Conservation (phyloP, 768 basidiomycete species). For the Rhodosporidiobolus sp. region DNA sequence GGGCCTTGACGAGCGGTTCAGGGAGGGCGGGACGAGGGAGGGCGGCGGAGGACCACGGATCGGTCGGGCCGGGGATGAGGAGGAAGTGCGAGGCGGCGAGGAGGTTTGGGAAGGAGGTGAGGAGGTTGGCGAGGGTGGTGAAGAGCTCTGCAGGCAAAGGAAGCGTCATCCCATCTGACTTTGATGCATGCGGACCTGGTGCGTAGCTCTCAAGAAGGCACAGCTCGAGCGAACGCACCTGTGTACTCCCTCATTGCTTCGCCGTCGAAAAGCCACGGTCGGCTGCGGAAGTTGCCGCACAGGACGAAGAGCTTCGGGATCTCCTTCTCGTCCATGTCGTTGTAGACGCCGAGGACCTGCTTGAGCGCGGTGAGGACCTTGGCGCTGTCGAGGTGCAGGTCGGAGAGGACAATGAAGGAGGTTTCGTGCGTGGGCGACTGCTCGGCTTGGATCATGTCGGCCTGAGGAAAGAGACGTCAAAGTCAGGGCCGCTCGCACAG, state of each 20-base stretch:
- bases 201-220: no score
- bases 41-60: slow-evolving; percentile 67
- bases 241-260: slow-evolving; percentile 79
- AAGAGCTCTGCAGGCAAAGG: slow-evolving; percentile 65
- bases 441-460: slow-evolving; percentile 27
- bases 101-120: slow-evolving; percentile 74
- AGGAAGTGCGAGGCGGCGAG: slow-evolving; percentile 80
- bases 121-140: slow-evolving; percentile 76
- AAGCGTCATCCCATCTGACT: no score
- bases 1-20: slow-evolving; percentile 65
- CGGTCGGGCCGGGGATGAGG: slow-evolving; percentile 89
- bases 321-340: slow-evolving; percentile 63
- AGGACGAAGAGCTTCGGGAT: slow-evolving; percentile 85
- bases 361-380: slow-evolving; percentile 73
- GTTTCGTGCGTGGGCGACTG: slow-evolving; percentile 45
- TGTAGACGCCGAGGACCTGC: slow-evolving; percentile 72
- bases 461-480: slow-evolving; percentile 7
- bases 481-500: background rate
- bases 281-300: slow-evolving; percentile 91
- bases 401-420: slow-evolving; percentile 79
- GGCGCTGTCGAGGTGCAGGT: slow-evolving; percentile 90
- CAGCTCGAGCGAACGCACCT: slow-evolving; percentile 60
- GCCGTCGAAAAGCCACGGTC: slow-evolving; percentile 73
- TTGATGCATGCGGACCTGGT: no score
- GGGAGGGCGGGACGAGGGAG: slow-evolving; percentile 79